These are phyloP conservation scores for Jatropha curcas DNA, from an alignment of 345 rosid genomes.

Conservation along the genomic window DNA sequence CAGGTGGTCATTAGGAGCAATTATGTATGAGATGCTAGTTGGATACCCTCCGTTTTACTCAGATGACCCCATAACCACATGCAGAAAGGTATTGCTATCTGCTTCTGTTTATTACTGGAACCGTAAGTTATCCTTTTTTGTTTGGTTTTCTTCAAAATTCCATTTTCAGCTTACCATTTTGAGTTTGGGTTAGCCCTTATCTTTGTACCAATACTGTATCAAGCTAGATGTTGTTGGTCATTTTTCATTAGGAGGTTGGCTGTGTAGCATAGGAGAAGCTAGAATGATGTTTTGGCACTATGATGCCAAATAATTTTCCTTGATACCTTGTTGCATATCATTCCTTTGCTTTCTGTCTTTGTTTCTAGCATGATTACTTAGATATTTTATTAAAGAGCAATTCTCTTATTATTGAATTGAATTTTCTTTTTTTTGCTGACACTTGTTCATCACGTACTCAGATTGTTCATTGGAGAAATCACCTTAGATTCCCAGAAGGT, in stretches of 20 bases:
- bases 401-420: not conserved
- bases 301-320: slow-evolving; percentile 3
- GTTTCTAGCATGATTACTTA: not conserved
- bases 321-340: not conserved
- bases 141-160: not conserved
- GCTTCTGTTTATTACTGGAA: slow-evolving; percentile 12
- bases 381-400: not conserved
- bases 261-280: slow-evolving; percentile 4
- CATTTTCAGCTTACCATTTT: not conserved
- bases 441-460: slow-evolving; percentile 32
- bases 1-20: slow-evolving; percentile 99
- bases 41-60: slow-evolving; percentile 98
- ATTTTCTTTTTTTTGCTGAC: not conserved
- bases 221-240: slow-evolving; percentile 6
- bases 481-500: slow-evolving; percentile 86
- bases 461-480: slow-evolving; percentile 95
- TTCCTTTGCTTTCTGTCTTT: slow-evolving; percentile 3
- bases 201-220: not conserved
- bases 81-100: slow-evolving; percentile 69
- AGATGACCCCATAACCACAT: slow-evolving; percentile 86
- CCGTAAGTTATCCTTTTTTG: not conserved
- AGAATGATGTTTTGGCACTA: slow-evolving; percentile 1
- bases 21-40: slow-evolving; percentile 95
- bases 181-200: not conserved
- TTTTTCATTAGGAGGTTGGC: not conserved